Conservation (phyloP, 257 asterid species). For the Craterostigma plantagineum region DNA sequence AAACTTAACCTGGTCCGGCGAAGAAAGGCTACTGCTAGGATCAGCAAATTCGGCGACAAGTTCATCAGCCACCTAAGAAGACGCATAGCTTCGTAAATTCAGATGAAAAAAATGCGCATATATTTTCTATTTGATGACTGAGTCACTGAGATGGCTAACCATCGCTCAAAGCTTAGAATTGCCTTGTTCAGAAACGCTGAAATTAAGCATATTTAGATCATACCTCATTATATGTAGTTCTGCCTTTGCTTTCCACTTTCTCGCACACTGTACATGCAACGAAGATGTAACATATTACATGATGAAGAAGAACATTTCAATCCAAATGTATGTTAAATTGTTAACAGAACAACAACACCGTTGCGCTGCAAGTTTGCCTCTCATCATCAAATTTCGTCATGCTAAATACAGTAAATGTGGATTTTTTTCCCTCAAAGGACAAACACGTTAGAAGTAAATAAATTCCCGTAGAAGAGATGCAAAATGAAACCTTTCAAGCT, state of each 20-base stretch:
- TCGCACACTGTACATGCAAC: conserved; percentile 57
- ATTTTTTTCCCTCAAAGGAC: background rate
- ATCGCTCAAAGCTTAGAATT: background rate
- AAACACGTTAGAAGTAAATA: background rate
- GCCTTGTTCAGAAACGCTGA: too few relatives aligned
- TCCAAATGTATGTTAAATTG: too few relatives aligned
- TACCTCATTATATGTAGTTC: conserved; percentile 98
- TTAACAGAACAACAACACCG: too few relatives aligned
- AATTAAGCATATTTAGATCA: conserved; percentile 11
- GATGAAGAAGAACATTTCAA: conserved; percentile 4
- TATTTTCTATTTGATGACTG: background rate
- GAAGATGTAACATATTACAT: conserved; percentile 8
- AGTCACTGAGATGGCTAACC: background rate
- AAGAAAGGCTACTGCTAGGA: conserved; percentile 35
- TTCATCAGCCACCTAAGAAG: conserved; percentile 86
- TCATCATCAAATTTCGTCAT: too few relatives aligned
- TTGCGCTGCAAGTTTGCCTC: too few relatives aligned
- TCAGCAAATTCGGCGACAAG: conserved; percentile 92
- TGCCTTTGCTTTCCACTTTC: conserved; percentile 98
- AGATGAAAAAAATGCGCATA: too few relatives aligned
- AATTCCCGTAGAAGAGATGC: background rate
- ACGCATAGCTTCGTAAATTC: too few relatives aligned
- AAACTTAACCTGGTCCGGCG: conserved; percentile 69
- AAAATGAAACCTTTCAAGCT: conserved; percentile 80
- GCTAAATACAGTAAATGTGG: too few relatives aligned